Evolutionary conservation across 129 eudicot genomes (phyloP), one percentile per base, ranked within the genome.

Genomic region (Lonicera japonica): DNA sequence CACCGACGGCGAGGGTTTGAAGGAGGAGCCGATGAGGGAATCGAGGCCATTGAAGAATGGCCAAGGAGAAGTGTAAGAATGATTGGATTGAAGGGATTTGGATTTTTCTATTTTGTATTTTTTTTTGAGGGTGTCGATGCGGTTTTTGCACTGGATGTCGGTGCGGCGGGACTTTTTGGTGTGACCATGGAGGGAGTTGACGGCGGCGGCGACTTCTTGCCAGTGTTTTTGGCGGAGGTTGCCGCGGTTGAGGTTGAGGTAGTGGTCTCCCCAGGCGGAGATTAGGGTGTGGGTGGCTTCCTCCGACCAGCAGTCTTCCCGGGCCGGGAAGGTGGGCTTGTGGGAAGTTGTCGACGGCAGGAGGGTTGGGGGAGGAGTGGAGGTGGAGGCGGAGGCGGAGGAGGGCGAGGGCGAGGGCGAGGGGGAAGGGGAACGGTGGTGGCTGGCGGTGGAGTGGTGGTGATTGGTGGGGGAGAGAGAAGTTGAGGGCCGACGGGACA

Each of bases 251-350:
- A 77, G 90, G 20, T 73, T 52, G 13, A 82, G 59, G 73, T 76
- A 75, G 46, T 66, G 73, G 12, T 72, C 56, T 8, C 90, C 94
- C 90, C 94, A 88, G 3, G 90, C 83, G 1, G 74, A 77, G 60
- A 88, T 73, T 14, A 89, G 83, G 40, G 97, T 83, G 61, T 54
- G 71, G 1, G 97, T 89, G 4, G 86, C 85, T 0, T 73, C 90
- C 62, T 82, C 88, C 47, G 88, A 77, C 95, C 95, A 89, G 75
- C 86, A 78, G 69, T 89, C 95, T 18, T 88, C 96, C 21, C 86
- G 72, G 18, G 65, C 47, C 14, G 89, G 81, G 17, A 72, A 58
- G 12, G 77, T 25, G 8, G 68, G 75, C 56, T 29, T 29, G 6
- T 10, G 23, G 12, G 21, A 74, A 0, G 64, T 34, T 12, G 75